Evolutionary conservation across 768 basidiomycete species (phyloP), one percentile per base, ranked within the genome.

Genomic region (Lepiota brunneoincarnata): DNA sequence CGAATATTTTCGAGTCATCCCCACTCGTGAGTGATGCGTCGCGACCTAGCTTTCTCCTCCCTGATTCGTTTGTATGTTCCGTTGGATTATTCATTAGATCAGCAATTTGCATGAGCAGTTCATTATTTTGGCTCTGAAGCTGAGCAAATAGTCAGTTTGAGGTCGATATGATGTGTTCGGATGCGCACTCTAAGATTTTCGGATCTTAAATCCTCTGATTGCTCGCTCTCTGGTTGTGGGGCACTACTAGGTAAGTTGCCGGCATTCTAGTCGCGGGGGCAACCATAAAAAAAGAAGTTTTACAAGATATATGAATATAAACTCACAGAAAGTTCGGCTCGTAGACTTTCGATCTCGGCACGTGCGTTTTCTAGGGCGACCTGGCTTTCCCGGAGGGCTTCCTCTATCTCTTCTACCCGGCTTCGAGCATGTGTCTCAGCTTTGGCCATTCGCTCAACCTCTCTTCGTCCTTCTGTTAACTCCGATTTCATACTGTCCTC

Each of bases 361-460:
- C 90, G 75, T 4, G 94, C 90, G 61, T 87, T 88, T 68, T 98
- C 95, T 9, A 98, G 77, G 0, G 95, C 91, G 41, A 83, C 77
- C 2, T 86, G 87, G 60, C 89, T 92, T 72, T 98, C 94, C 58
- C 87, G 75, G 37, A 98, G 72, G 2, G 96, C 96, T 61, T 89
- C 90, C 66, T 96, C 93, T 18, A 93, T 79, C 66, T 99, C 96
- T 54, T 86, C 87, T 0, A 92, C 76, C 24, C 93, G 79, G 26
- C 69, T 67, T 55, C 86, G 80, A 1, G 87, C 82, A 39, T 68
- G 67, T 12, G 72, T 75, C 63, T 93, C 91, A 0, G 83, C 76
- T 62, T 83, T 83, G 43, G 72, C 55, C 55, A 86, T 69, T 56
- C 79, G 76, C 54, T 91, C 86, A 9, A 84, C 78, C 56, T 89